These are phyloP conservation scores for Xerocomus amazonicus DNA, from an alignment of 1,284 basidiomycete genomes.

Conservation along the genomic window DNA sequence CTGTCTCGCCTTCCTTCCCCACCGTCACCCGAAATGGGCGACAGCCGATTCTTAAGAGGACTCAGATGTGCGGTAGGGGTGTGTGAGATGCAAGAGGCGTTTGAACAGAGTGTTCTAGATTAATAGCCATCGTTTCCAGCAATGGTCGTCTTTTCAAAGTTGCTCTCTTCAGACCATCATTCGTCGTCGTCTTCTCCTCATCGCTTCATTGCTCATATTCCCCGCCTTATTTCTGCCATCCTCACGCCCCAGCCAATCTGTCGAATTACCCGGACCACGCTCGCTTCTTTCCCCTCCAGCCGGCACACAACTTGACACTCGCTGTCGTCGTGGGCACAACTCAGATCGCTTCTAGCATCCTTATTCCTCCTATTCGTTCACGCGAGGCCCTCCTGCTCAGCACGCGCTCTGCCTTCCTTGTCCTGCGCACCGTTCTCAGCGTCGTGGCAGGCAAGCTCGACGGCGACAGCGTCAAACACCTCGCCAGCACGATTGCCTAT, in stretches of 20 bases:
- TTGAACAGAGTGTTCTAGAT: slow-evolving; percentile 24
- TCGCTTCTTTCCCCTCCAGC: no score
- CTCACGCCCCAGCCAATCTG: not conserved
- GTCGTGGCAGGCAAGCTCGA: slow-evolving; percentile 88
- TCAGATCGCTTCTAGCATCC: slow-evolving; percentile 73
- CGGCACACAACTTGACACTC: no score
- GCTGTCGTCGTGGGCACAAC: slow-evolving; percentile 71
- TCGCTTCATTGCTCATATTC: no score
- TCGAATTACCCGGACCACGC: no score
- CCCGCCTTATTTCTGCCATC: not conserved
- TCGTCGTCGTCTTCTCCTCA: no score
- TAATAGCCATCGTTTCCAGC: no score
- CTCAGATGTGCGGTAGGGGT: slow-evolving; percentile 11
- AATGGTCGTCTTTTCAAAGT: no score
- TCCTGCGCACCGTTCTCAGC: slow-evolving; percentile 83
- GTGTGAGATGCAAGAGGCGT: slow-evolving; percentile 15
- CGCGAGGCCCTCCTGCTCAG: slow-evolving; percentile 78
- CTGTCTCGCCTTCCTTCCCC: slow-evolving; percentile 15
- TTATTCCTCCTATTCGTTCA: slow-evolving; percentile 68
- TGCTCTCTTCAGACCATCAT: no score
- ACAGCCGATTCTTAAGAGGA: slow-evolving; percentile 5
- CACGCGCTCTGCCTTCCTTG: slow-evolving; percentile 84
- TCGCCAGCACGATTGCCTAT: slow-evolving; percentile 82
- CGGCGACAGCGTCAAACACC: slow-evolving; percentile 84
- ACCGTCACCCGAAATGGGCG: slow-evolving; percentile 3